Evolutionary conservation across 768 basidiomycete genomes (phyloP).

Genomic region (Boletus eberwhitei): DNA sequence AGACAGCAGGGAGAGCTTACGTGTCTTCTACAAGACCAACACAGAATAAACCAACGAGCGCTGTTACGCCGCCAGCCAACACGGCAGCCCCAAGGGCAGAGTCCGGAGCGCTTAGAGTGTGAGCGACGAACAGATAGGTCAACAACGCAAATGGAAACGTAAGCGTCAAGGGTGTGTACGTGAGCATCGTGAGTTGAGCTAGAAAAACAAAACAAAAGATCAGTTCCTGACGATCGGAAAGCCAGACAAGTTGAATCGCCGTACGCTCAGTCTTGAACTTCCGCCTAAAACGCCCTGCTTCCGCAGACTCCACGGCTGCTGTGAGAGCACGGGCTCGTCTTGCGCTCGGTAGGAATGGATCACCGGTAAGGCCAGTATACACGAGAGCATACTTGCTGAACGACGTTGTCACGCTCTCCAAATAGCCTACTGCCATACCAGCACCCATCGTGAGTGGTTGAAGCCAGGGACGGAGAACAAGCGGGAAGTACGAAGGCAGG

Average conservation of each 20-base stretch:
- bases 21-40: conserved; percentile 78
- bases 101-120: conserved; percentile 65
- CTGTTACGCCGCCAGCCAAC: conserved; percentile 75
- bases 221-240: background rate
- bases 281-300: conserved; percentile 39
- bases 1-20: conserved; percentile 36
- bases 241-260: conserved; percentile 18
- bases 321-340: conserved; percentile 56
- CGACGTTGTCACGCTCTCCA: conserved; percentile 46
- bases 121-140: conserved; percentile 88
- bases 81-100: conserved; percentile 74
- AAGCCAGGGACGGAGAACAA: conserved; percentile 39
- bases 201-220: background rate
- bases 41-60: conserved; percentile 79
- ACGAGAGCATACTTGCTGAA: conserved; percentile 65
- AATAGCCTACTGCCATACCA: conserved; percentile 39
- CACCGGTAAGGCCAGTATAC: conserved; percentile 75
- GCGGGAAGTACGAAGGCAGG: conserved; percentile 51
- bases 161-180: conserved; percentile 67
- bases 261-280: conserved; percentile 59
- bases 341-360: conserved; percentile 59
- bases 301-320: conserved; percentile 48
- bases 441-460: conserved; percentile 37
- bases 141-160: conserved; percentile 78
- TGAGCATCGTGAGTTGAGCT: conserved; percentile 71